Evolutionary conservation across 1,284 basidiomycete genomes (phyloP), one percentile per base, ranked within the genome.

Genomic region (Cystobasidium slooffiae): DNA sequence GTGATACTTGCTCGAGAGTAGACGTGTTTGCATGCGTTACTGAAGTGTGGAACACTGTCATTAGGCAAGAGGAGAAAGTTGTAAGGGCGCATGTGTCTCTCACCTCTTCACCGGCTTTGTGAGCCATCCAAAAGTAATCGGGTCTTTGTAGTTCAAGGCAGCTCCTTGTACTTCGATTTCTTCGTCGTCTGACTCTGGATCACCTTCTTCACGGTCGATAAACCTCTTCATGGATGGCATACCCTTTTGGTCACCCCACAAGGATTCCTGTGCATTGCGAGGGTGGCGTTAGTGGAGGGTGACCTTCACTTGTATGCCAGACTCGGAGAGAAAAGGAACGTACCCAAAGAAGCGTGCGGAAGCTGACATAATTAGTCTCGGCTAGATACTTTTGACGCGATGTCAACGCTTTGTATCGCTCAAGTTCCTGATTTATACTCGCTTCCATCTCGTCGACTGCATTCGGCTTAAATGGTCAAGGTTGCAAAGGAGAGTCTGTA

Each of bases 101-200:
- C 46, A 66, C 64, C 49, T 66, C 39, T 22, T 52, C 5, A 74
- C 72, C 16, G 72, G 65, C 65, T 74, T 69, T 46, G 47, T 56
- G 6, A 74, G 72, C 72, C 72, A 74, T 9, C 16, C 20, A 49
- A 74, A 70, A 14, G 46, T 68, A 53, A 74, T 74, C 18, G 72
- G 72, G n/a, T 69, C 65, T 39, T 74, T 74, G 22, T 69, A 61
- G 43, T 51, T 74, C 41, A 68, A 49, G 7, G 31, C 41, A 10
- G 31, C 65, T 10, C 39, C 72, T 31, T 63, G 56, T 12, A 74
- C 41, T 49, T 74, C 72, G 24, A 74, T 68, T 16, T 74, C 72
- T 16, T 68, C 65, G 20, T 74, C 72, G 6, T 68, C 64, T 16
- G 65, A 68, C 10, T 74, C 72, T 2, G 44, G 37, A 58, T 74